Conservation (phyloP, 176 grass and related monocot species). For the Aegilops speltoides region DNA sequence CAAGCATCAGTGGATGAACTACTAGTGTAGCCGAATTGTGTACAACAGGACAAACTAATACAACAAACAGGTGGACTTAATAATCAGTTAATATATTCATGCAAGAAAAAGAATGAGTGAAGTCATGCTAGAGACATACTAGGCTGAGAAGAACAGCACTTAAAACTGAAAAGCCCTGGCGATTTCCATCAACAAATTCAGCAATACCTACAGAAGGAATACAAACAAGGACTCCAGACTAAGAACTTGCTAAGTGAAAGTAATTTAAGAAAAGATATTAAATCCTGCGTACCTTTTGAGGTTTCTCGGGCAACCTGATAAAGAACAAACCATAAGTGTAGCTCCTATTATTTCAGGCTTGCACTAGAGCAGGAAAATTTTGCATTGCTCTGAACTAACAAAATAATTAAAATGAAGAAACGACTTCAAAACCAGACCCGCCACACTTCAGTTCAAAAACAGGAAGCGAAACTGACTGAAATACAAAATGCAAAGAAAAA, state of each 20-base stretch:
- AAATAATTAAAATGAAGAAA: slow-evolving; percentile 29
- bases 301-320: slow-evolving; percentile 68
- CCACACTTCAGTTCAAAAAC: neutral
- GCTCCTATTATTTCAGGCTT: slow-evolving; percentile 34
- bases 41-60: slow-evolving; percentile 21
- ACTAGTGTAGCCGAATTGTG: neutral
- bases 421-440: neutral
- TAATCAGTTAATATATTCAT: slow-evolving; percentile 15
- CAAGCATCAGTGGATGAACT: neutral
- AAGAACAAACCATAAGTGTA: slow-evolving; percentile 43
- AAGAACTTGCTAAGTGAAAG: neutral
- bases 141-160: slow-evolving; percentile 86
- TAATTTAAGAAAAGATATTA: slow-evolving; percentile 25
- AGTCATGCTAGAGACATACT: slow-evolving; percentile 46
- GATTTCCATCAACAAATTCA: slow-evolving; percentile 79
- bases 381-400: slow-evolving; percentile 25
- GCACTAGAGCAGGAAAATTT: slow-evolving; percentile 19
- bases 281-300: slow-evolving; percentile 56
- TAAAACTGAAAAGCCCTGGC: slow-evolving; percentile 68
- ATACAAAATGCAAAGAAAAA: slow-evolving; percentile 19
- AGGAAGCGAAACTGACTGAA: neutral
- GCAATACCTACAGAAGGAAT: slow-evolving; percentile 61
- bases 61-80: slow-evolving; percentile 23
- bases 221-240: slow-evolving; percentile 9
- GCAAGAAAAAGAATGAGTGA: neutral